A percentile compares a stretch with the other conserved stretches of the same genome.
Conservation (phyloP, 148 eudicot species). For the Oxyria digyna region DNA sequence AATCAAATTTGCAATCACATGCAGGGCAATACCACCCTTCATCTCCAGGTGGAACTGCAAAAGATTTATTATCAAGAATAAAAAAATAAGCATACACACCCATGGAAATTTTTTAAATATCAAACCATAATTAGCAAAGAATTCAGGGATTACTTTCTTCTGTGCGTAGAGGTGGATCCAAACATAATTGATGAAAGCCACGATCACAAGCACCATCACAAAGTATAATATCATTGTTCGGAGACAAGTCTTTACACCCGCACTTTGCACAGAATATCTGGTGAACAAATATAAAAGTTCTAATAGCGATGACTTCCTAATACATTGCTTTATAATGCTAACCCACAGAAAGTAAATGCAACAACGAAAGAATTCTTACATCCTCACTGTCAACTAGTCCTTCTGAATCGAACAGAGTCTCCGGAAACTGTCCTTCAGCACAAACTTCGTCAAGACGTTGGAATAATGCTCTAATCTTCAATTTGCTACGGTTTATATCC, state of each 20-base stretch:
- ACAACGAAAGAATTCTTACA: conserved; percentile 31
- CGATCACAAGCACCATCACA: conserved; percentile 97
- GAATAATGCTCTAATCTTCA: conserved; percentile 78
- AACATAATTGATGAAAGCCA: conserved; percentile 90
- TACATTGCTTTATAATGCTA: neutral
- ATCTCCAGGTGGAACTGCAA: conserved; percentile 86
- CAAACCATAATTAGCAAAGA: neutral
- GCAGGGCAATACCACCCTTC: conserved; percentile 98
- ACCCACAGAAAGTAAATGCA: neutral
- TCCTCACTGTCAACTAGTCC: conserved; percentile 95
- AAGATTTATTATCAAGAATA: neutral
- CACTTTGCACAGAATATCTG: conserved; percentile 98
- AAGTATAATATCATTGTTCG: conserved; percentile 81
- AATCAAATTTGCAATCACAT: conserved; percentile 90
- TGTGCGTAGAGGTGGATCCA: conserved; percentile 74
- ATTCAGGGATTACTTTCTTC: conserved; percentile 57
- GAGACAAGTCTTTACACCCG: conserved; percentile 49
- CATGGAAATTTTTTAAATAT: neutral
- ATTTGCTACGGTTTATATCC: conserved; percentile 59
- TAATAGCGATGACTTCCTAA: neutral
- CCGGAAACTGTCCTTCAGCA: conserved; percentile 77
- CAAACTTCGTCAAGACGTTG: conserved; percentile 49
- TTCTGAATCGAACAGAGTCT: conserved; percentile 57
- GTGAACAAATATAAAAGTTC: conserved; percentile 11
- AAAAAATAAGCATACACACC: neutral